A percentile compares a stretch with the other conserved stretches of the same genome.
phyloP scores from a whole-genome alignment of 169 alveolate genomes.

The Perkinsus marinus region DNA sequence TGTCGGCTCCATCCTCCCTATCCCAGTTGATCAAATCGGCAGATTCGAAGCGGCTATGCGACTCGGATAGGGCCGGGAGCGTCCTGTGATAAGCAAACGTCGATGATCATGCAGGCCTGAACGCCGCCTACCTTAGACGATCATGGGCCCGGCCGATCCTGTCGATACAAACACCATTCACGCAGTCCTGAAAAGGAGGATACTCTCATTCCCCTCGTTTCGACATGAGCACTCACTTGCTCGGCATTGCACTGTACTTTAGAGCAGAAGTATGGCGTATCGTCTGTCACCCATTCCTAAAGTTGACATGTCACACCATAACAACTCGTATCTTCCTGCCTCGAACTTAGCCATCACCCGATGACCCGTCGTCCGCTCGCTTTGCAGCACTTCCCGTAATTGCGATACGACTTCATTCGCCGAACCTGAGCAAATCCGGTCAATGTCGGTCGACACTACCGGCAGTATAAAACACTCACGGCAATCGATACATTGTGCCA shows the following conservation, averaged over 20 bases:
- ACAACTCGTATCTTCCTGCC: neutral
- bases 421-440: neutral
- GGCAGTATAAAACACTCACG: neutral
- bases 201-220: too few relatives aligned
- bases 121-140: neutral
- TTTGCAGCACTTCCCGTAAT: neutral
- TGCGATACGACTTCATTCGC: neutral
- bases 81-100: neutral
- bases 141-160: neutral
- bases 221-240: neutral
- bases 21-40: neutral
- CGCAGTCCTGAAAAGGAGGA: neutral
- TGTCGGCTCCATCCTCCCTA: neutral
- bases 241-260: neutral
- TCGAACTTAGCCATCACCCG: neutral
- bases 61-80: neutral
- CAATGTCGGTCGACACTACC: neutral
- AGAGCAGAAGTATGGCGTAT: neutral
- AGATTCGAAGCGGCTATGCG: neutral
- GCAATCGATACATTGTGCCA: neutral
- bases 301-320: neutral
- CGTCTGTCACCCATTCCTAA: neutral
- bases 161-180: neutral
- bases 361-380: neutral
- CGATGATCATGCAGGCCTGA: neutral